Percentiles rank a stretch among this genome's conserved stretches.
Conservation (phyloP, 2,329 filamentous ascomycete species). For the Cladosporium sp. region DNA sequence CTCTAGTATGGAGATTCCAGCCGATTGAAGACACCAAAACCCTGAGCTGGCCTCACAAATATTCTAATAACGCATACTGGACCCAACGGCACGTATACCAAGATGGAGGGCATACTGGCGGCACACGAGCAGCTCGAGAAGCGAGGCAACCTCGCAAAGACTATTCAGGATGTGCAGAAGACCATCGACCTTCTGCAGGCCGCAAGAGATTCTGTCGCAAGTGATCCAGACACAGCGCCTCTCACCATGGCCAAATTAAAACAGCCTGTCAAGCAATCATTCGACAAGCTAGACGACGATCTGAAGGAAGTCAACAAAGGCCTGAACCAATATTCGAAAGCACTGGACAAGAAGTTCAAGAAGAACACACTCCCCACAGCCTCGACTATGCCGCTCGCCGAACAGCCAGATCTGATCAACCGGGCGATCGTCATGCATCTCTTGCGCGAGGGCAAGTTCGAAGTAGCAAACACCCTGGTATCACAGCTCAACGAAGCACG, state of each 20-base stretch:
- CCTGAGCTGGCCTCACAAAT: slow-evolving; percentile 10
- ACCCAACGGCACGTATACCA: not conserved
- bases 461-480: slow-evolving; percentile 80
- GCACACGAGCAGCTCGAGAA: slow-evolving; percentile 70
- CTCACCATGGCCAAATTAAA: slow-evolving; percentile 79
- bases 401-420: slow-evolving; percentile 75
- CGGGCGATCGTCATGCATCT: slow-evolving; percentile 95
- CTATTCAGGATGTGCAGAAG: slow-evolving; percentile 74
- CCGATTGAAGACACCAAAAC: not conserved
- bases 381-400: slow-evolving; percentile 74
- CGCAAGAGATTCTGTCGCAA: slow-evolving; percentile 69
- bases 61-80: not conserved
- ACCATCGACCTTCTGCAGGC: slow-evolving; percentile 73
- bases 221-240: slow-evolving; percentile 66
- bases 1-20: not conserved
- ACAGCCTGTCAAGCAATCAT: slow-evolving; percentile 74
- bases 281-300: slow-evolving; percentile 75
- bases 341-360: slow-evolving; percentile 74
- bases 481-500: slow-evolving; percentile 54
- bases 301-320: slow-evolving; percentile 79
- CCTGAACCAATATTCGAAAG: slow-evolving; percentile 78
- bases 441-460: slow-evolving; percentile 88
- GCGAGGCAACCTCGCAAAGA: slow-evolving; percentile 64
- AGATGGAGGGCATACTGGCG: slow-evolving; percentile 64
- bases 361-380: slow-evolving; percentile 66